Evolutionary conservation across 202 grass and related monocot genomes (phyloP), one percentile per base, ranked within the genome.

Genomic region (Bolboschoenoplectus hybrid): DNA sequence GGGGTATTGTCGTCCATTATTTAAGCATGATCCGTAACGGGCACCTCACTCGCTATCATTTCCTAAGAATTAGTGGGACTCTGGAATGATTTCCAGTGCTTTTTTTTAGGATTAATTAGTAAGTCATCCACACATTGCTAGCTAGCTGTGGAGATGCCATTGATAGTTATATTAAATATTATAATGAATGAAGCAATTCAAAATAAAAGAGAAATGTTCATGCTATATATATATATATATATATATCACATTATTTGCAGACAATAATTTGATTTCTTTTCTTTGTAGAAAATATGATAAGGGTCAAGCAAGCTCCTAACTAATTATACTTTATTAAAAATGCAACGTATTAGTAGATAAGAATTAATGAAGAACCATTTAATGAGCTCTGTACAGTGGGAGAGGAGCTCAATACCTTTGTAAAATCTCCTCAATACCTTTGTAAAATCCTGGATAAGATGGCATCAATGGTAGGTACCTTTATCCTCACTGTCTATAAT

Each of bases 1-100:
- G 17, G 69, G 38, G 57, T 45, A 81, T 34, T 46, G 13, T 69
- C 12, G 39, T 65, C 81, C 81, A 67, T 83, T 69, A 83, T 1
- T 83, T 83, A 69, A 9, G 20, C 45, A 69, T 67, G 45, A 70
- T 3, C 32, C 3, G 6, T 20, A 34, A n/a, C 43, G 1, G 43
- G 43, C 72, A 36, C 45, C 5, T 20, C 47, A 50, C 72, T 35
- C 57, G 4, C 46, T 19, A 34, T 4, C 9, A 50, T 53, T 35
- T 32, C 26, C 4, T 53, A 38, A 35, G 10, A 53, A 34, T 75
- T 75, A 51, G 46, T 75, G 46, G 46, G 46, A 53, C 35, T 73
- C 1, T 2, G 44, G 69, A 73, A 73, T 73, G 16, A 49, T 26
- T 12, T 72, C 49, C 44, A 72, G 43, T 49, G 26, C 32, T 49